A percentile compares a stretch with the other conserved stretches of the same genome.
phyloP scores from a whole-genome alignment of 768 basidiomycete species.

The Saitozyma sp. region DNA sequence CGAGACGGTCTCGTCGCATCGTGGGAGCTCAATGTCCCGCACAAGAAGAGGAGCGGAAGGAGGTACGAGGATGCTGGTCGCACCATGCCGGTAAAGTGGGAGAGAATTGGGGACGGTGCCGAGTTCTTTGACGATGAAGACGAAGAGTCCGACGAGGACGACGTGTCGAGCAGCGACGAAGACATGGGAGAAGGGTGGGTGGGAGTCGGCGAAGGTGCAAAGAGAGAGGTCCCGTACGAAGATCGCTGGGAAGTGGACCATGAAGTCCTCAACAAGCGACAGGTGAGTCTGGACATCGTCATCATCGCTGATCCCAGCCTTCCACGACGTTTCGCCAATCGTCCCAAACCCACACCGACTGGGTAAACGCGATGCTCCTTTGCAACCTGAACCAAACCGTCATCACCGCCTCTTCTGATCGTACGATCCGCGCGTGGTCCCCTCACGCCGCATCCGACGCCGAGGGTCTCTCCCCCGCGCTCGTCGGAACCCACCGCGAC shows the following conservation, averaged over 20 bases:
- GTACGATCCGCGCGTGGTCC: slow-evolving; percentile 88
- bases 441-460: slow-evolving; percentile 65
- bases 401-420: slow-evolving; percentile 92
- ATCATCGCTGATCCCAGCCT: slow-evolving; percentile 5
- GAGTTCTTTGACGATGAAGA: slow-evolving; percentile 74
- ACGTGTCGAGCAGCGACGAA: slow-evolving; percentile 27
- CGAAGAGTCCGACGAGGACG: slow-evolving; percentile 57
- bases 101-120: slow-evolving; percentile 76
- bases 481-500: slow-evolving; percentile 48
- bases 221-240: slow-evolving; percentile 62
- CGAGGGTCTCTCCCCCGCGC: slow-evolving; percentile 50
- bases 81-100: slow-evolving; percentile 43
- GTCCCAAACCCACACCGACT: slow-evolving; percentile 86
- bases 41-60: slow-evolving; percentile 57
- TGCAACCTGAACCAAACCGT: slow-evolving; percentile 93
- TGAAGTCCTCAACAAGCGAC: slow-evolving; percentile 54
- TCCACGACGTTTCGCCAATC: slow-evolving; percentile 73
- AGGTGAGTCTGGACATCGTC: slow-evolving; percentile 18
- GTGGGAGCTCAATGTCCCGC: slow-evolving; percentile 77
- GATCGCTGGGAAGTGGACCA: slow-evolving; percentile 77
- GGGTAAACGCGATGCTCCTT: slow-evolving; percentile 91
- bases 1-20: slow-evolving; percentile 83
- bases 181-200: slow-evolving; percentile 33
- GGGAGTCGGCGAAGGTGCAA: slow-evolving; percentile 16
- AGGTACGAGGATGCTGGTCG: slow-evolving; percentile 21